A percentile compares a stretch with the other conserved stretches of the same genome.
These are phyloP conservation scores for Neopestalotiopsis sp. DNA, from an alignment of 2,329 filamentous ascomycete genomes.

Conservation along the genomic window DNA sequence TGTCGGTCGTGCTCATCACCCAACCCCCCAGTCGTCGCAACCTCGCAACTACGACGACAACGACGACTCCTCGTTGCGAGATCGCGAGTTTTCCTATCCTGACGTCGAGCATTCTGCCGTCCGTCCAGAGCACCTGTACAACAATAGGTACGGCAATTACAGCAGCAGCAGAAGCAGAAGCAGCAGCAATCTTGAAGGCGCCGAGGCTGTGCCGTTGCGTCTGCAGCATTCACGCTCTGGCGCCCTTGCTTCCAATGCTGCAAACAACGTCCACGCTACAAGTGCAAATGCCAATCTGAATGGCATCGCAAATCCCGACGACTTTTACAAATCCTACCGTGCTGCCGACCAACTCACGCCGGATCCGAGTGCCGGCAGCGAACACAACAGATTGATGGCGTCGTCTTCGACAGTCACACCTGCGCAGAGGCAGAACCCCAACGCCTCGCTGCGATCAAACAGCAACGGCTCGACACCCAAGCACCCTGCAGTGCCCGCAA, in stretches of 20 bases:
- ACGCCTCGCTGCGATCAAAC: conserved; percentile 50
- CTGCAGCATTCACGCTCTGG: conserved; percentile 10
- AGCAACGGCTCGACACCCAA: conserved; percentile 55
- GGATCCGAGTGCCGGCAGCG: conserved; percentile 25
- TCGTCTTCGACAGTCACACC: conserved; percentile 33
- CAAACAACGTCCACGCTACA: conserved; percentile 42
- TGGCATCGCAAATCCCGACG: conserved; percentile 55
- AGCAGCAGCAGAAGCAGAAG: conserved; percentile 27
- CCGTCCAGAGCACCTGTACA: not conserved
- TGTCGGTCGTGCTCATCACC: conserved; percentile 37
- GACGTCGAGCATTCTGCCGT: conserved; percentile 5
- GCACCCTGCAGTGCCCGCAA: conserved; percentile 47
- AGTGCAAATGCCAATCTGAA: conserved; percentile 44
- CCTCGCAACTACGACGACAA: conserved; percentile 31
- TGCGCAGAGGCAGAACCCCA: conserved; percentile 47
- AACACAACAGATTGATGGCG: conserved; percentile 34
- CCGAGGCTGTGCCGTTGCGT: conserved; percentile 23
- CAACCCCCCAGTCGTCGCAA: conserved; percentile 34
- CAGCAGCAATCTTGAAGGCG: conserved; percentile 25
- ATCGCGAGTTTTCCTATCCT: conserved; percentile 26
- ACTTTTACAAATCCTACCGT: conserved; percentile 59
- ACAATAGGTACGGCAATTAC: not conserved
- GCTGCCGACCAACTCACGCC: conserved; percentile 24
- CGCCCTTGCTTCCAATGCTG: conserved; percentile 40
- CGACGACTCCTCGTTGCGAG: conserved; percentile 20